Conservation (phyloP, 176 grass and related monocot genomes). For the Oryza brachyantha region DNA sequence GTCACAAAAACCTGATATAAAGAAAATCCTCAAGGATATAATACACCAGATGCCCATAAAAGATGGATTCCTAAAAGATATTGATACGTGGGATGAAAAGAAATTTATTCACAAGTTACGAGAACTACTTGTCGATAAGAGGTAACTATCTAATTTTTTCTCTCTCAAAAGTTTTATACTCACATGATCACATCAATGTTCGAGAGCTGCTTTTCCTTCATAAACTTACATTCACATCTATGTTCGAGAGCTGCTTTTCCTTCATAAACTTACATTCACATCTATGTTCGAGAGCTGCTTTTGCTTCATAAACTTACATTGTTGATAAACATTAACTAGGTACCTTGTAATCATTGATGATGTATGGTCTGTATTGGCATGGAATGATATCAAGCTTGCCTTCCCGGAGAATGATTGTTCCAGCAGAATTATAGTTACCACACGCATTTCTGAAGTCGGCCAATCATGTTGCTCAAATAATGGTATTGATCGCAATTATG, state of each 20-base stretch:
- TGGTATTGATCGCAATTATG: neutral
- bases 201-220: no score
- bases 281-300: no score
- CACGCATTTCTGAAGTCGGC: neutral
- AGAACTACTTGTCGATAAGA: neutral
- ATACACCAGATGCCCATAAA: neutral
- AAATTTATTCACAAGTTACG: neutral
- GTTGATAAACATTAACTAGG: neutral
- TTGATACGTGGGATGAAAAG: neutral
- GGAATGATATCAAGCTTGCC: neutral
- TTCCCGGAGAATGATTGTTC: neutral
- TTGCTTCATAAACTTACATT: neutral
- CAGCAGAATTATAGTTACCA: neutral
- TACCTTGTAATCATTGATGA: constrained; percentile 11
- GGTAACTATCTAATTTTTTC: neutral
- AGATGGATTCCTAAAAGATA: neutral
- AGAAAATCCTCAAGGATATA: neutral
- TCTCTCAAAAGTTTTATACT: no score
- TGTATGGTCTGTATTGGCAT: neutral
- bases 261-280: no score
- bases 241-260: no score
- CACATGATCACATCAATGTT: no score
- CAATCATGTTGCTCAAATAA: neutral
- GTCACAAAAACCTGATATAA: neutral
- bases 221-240: no score